Evolutionary conservation across 345 rosid species (phyloP).

Genomic region (Adansonia digitata): DNA sequence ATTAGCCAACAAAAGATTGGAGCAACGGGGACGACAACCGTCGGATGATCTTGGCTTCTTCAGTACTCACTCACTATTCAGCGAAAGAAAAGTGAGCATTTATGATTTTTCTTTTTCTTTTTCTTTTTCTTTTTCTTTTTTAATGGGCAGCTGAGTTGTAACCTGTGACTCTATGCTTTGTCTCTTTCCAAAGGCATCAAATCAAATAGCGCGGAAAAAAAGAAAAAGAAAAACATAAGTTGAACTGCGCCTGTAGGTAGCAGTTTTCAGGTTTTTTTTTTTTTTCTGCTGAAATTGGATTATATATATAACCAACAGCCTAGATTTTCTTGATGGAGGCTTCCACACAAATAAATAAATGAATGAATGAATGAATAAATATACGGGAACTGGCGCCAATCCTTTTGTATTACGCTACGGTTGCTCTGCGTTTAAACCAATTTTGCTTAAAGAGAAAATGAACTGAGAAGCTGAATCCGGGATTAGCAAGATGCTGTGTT

Average conservation of each 20-base stretch:
- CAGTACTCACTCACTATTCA: neutral
- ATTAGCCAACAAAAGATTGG: too few species aligned
- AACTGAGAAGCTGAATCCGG: constrained; percentile 16
- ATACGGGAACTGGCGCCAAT: constrained; percentile 1
- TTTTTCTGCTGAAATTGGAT: neutral
- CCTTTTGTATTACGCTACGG: neutral
- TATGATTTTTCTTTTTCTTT: neutral
- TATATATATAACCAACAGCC: constrained; percentile 18
- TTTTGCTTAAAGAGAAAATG: constrained; percentile 1
- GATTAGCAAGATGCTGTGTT: constrained; percentile 25
- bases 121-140: neutral
- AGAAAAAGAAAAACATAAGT: neutral
- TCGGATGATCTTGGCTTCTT: neutral
- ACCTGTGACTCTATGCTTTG: constrained; percentile 31
- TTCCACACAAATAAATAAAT: neutral
- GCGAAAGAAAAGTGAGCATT: neutral
- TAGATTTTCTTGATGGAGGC: constrained; percentile 3
- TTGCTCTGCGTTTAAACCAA: neutral
- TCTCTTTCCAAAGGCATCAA: constrained; percentile 19
- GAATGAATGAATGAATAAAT: too few species aligned
- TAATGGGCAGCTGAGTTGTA: constrained; percentile 6
- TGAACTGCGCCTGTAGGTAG: too few species aligned
- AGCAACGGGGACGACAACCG: neutral
- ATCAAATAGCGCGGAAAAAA: neutral
- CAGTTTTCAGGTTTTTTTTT: too few species aligned